These are phyloP conservation scores for Fagopyrum homotropicum DNA, from an alignment of 148 eudicot species.

Conservation along the genomic window DNA sequence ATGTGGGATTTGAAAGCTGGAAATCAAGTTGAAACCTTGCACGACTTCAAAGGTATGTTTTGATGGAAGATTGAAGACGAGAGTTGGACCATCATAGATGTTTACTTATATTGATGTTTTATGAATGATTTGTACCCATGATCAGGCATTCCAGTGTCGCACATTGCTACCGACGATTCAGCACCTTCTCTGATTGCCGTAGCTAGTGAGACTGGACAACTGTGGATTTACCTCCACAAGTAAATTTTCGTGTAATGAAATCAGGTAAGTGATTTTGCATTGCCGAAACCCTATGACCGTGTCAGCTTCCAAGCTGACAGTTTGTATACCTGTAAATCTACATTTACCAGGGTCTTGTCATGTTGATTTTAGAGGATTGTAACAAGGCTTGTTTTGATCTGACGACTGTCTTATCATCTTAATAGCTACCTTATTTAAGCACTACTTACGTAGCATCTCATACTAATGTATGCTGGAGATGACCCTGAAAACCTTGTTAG, in stretches of 20 bases:
- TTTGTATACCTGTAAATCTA: neutral
- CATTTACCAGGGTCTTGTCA: neutral
- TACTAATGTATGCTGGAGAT: too few species aligned
- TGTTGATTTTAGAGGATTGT: neutral
- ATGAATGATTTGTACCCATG: neutral
- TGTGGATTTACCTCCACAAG: slow-evolving; percentile 41
- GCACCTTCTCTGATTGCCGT: slow-evolving; percentile 46
- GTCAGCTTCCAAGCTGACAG: neutral
- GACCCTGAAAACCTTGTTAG: too few species aligned
- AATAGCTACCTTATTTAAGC: too few species aligned
- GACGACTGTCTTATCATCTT: too few species aligned
- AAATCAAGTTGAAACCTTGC: slow-evolving; percentile 36
- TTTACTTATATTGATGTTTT: neutral
- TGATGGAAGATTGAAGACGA: neutral
- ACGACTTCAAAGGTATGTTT: slow-evolving; percentile 51
- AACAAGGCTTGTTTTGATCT: neutral
- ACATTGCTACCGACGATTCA: slow-evolving; percentile 53
- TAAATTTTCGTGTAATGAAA: neutral
- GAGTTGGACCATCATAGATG: neutral
- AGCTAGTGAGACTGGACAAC: slow-evolving; percentile 50
- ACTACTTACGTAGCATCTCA: too few species aligned
- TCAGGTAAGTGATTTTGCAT: neutral
- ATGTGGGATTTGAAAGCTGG: slow-evolving; percentile 79
- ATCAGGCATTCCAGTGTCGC: slow-evolving; percentile 56
- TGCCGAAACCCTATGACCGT: neutral